Percentiles rank a stretch among this genome's conserved stretches.
Conservation (phyloP, 495 filamentous ascomycete genomes). For the Pyrenula aspistea region DNA sequence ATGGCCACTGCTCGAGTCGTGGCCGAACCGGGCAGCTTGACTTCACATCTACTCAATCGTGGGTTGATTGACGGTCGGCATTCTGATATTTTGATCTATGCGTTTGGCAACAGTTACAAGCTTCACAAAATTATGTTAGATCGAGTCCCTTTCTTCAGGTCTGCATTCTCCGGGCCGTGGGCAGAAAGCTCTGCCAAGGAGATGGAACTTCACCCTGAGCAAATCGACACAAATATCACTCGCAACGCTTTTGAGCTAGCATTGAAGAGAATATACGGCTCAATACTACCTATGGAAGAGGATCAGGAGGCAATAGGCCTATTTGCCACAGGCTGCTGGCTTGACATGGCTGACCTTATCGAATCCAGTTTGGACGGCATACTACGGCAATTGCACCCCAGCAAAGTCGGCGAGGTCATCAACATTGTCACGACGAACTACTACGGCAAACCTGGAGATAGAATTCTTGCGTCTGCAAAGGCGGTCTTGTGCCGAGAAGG, state of each 20-base stretch:
- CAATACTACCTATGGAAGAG: conserved; percentile 32
- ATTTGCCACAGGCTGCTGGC: conserved; percentile 47
- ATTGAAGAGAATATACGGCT: conserved; percentile 43
- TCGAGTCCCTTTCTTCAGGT: conserved; percentile 45
- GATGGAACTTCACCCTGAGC: conserved; percentile 42
- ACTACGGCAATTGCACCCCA: conserved; percentile 38
- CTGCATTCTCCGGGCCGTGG: conserved; percentile 46
- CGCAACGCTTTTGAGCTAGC: conserved; percentile 44
- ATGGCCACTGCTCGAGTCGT: conserved; percentile 15
- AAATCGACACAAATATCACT: conserved; percentile 43
- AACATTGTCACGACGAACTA: conserved; percentile 46
- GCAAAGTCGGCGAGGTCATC: conserved; percentile 32
- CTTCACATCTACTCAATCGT: conserved; percentile 44
- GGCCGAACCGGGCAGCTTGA: conserved; percentile 18
- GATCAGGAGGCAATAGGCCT: conserved; percentile 41
- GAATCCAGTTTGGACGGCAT: conserved; percentile 41
- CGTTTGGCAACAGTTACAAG: conserved; percentile 39
- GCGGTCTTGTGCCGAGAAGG: conserved; percentile 49
- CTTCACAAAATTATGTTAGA: conserved; percentile 46
- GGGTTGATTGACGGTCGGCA: conserved; percentile 43
- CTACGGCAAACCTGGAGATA: conserved; percentile 43
- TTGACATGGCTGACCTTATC: conserved; percentile 47
- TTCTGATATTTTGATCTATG: conserved; percentile 41
- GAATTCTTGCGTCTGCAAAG: conserved; percentile 42
- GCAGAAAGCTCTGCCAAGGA: conserved; percentile 40